These are phyloP conservation scores for Tetrahymena elliotti DNA, from an alignment of 73 alveolate species.

Conservation along the genomic window DNA sequence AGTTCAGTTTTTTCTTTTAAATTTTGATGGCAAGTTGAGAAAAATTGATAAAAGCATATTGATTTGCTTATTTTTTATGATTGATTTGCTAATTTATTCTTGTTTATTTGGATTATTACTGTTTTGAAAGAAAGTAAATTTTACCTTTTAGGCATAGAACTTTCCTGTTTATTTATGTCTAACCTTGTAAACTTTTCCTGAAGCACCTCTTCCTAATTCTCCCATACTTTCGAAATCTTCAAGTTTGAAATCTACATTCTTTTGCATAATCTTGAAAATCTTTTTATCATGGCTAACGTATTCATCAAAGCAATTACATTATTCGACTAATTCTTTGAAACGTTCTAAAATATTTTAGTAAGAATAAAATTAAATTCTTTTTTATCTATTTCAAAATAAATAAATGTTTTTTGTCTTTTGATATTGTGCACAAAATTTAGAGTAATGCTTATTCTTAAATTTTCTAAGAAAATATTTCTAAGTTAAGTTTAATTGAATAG, in stretches of 20 bases:
- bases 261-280: neutral
- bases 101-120: neutral
- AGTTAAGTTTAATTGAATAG: too few relatives aligned
- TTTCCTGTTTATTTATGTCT: neutral
- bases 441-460: neutral
- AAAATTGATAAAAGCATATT: too few relatives aligned
- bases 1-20: too few relatives aligned
- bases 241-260: neutral
- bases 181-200: neutral
- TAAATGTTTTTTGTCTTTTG: too few relatives aligned
- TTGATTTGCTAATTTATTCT: neutral
- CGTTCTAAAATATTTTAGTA: neutral
- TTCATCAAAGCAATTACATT: neutral
- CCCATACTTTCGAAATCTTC: neutral
- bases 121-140: neutral
- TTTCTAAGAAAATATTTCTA: neutral
- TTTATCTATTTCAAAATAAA: neutral
- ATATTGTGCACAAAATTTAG: too few relatives aligned
- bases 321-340: neutral
- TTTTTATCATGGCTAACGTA: neutral
- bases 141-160: neutral
- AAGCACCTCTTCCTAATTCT: neutral
- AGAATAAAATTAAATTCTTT: neutral
- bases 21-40: neutral
- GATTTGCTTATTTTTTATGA: neutral